Percentiles rank a stretch among this genome's conserved stretches.
These are phyloP conservation scores for Sarocladium oryzae DNA, from an alignment of 2,329 filamentous ascomycete genomes.

Conservation along the genomic window DNA sequence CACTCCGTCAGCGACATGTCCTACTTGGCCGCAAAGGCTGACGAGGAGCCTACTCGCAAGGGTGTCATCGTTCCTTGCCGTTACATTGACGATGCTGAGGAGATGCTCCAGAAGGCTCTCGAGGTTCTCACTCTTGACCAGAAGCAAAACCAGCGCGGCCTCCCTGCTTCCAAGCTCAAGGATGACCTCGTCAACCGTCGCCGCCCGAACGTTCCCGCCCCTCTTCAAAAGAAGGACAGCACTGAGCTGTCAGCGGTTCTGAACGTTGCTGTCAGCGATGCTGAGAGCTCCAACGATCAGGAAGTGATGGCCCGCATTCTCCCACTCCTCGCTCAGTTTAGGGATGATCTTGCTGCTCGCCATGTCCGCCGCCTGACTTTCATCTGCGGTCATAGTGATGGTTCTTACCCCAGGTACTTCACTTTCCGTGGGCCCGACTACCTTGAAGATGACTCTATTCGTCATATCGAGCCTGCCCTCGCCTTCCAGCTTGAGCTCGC, in stretches of 20 bases:
- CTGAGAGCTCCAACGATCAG: slow-evolving; percentile 74
- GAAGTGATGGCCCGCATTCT: slow-evolving; percentile 73
- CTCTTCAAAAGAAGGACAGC: slow-evolving; percentile 17
- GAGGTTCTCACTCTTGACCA: slow-evolving; percentile 65
- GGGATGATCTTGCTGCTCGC: slow-evolving; percentile 74
- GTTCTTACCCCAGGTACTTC: slow-evolving; percentile 93
- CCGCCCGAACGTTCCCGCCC: slow-evolving; percentile 31
- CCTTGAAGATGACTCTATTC: slow-evolving; percentile 88
- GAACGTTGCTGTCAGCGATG: slow-evolving; percentile 86
- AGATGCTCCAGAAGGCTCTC: slow-evolving; percentile 74
- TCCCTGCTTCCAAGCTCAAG: slow-evolving; percentile 44
- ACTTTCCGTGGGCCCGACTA: slow-evolving; percentile 94
- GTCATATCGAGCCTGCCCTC: slow-evolving; percentile 91
- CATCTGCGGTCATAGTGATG: slow-evolving; percentile 91
- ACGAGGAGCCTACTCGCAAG: slow-evolving; percentile 75
- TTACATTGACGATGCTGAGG: slow-evolving; percentile 91
- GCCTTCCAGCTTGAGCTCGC: slow-evolving; percentile 98
- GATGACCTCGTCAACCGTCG: slow-evolving; percentile 71
- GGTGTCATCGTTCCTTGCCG: slow-evolving; percentile 91
- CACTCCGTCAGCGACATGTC: slow-evolving; percentile 96
- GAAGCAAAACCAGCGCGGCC: slow-evolving; percentile 50
- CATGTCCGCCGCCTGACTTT: slow-evolving; percentile 88
- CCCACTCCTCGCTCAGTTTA: slow-evolving; percentile 70
- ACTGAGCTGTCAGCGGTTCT: slow-evolving; percentile 81
- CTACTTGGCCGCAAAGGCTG: slow-evolving; percentile 67